Evolutionary conservation across 371 early-diverging fungal species (phyloP).

Genomic region (Dinochytrium kinnereticum): DNA sequence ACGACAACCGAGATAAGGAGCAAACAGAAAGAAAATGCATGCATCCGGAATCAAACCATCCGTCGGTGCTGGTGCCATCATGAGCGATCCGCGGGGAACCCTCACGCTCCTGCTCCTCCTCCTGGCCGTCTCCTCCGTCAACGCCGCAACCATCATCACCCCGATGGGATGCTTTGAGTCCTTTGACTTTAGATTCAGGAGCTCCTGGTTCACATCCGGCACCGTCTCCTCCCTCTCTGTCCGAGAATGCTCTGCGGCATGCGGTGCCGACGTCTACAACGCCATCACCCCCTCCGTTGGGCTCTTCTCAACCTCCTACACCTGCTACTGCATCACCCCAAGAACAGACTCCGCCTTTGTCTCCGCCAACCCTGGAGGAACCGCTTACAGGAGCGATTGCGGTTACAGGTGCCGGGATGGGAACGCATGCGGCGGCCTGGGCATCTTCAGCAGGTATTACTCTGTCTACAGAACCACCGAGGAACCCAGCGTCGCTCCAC

Average conservation of each 20-base stretch:
- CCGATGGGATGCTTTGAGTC: background rate
- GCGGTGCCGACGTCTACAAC: background rate
- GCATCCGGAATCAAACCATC: too few relatives aligned
- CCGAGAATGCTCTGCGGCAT: background rate
- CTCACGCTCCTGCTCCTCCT: too few relatives aligned
- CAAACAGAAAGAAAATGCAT: too few relatives aligned
- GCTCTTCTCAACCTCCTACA: background rate
- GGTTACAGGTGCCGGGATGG: background rate
- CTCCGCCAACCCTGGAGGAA: background rate
- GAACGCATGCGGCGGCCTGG: background rate
- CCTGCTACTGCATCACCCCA: conserved; percentile 4
- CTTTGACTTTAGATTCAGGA: background rate
- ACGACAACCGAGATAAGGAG: too few relatives aligned
- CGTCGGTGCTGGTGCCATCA: too few relatives aligned
- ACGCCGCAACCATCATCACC: background rate
- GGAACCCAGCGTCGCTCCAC: background rate
- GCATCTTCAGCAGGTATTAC: background rate
- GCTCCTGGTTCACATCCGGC: background rate
- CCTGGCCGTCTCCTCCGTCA: background rate
- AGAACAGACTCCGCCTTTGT: background rate
- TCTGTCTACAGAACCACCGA: background rate
- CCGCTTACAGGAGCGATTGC: background rate
- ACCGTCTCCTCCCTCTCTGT: background rate
- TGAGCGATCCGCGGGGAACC: too few relatives aligned
- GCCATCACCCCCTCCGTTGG: background rate